Conservation (phyloP, 140 eudicot species). For the Bidens hawaiensis region DNA sequence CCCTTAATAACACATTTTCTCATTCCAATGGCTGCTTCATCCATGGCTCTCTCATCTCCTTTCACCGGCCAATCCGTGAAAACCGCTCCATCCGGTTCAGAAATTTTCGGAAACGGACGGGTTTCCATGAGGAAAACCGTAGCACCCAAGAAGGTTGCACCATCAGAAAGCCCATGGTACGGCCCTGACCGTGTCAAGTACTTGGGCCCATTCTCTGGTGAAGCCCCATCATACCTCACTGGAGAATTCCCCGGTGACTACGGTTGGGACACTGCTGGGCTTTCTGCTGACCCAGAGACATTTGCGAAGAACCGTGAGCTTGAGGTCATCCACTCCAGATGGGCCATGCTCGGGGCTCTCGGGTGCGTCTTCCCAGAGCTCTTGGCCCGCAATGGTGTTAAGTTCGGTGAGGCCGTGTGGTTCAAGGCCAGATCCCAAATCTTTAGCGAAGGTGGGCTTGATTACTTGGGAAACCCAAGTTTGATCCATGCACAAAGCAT, state of each 20-base stretch:
- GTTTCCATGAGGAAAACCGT: slow-evolving; percentile 36
- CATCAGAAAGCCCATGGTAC: slow-evolving; percentile 53
- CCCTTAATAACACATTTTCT: not conserved
- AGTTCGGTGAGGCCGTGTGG: slow-evolving; percentile 84
- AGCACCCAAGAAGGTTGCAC: slow-evolving; percentile 23
- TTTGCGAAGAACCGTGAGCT: slow-evolving; percentile 70
- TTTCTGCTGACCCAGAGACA: slow-evolving; percentile 57
- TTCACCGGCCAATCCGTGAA: not conserved
- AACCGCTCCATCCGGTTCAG: not conserved
- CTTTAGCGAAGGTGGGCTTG: slow-evolving; percentile 85
- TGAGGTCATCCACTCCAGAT: slow-evolving; percentile 58
- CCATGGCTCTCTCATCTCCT: slow-evolving; percentile 8
- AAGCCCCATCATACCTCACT: slow-evolving; percentile 49
- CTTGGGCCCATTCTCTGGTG: slow-evolving; percentile 58
- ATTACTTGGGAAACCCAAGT: slow-evolving; percentile 76
- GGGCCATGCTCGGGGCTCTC: slow-evolving; percentile 77
- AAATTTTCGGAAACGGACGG: slow-evolving; percentile 14
- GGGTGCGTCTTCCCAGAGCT: slow-evolving; percentile 90
- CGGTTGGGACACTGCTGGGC: slow-evolving; percentile 67
- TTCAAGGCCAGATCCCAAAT: slow-evolving; percentile 81
- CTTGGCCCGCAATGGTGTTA: slow-evolving; percentile 76
- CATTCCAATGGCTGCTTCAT: not conserved
- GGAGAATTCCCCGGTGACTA: slow-evolving; percentile 73
- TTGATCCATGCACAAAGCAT: slow-evolving; percentile 79
- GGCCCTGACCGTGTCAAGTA: slow-evolving; percentile 53